Conservation (phyloP, 257 asterid species). For the Nicotiana noctiflora region DNA sequence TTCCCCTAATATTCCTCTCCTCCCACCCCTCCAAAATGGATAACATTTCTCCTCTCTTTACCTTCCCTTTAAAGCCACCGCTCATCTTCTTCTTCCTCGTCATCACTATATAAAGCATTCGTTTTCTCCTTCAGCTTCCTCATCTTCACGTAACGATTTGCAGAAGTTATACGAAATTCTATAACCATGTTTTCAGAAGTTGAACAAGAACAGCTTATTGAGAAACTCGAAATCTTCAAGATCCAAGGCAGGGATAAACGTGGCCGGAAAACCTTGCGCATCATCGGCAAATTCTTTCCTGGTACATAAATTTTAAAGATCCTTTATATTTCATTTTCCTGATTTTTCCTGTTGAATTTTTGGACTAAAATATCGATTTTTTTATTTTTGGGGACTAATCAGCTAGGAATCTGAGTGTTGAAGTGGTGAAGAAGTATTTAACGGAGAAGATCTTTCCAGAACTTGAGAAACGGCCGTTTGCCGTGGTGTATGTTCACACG, state of each 20-base stretch:
- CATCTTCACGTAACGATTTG: not conserved
- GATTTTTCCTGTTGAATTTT: not conserved
- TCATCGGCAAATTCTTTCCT: conserved; percentile 73
- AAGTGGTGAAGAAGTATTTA: conserved; percentile 52
- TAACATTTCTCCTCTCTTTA: not conserved
- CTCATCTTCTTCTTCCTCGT: not conserved
- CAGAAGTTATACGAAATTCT: not conserved
- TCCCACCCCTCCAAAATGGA: not conserved
- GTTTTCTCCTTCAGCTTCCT: not conserved
- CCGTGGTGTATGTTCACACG: conserved; percentile 69
- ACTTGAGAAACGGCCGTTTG: conserved; percentile 46
- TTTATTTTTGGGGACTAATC: not conserved
- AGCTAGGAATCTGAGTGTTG: conserved; percentile 55
- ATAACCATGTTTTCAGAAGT: conserved; percentile 21
- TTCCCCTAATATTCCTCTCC: conserved; percentile 21
- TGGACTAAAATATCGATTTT: not conserved
- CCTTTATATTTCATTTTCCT: too few relatives aligned
- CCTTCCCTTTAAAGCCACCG: not conserved
- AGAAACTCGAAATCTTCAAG: conserved; percentile 50
- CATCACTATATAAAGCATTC: not conserved
- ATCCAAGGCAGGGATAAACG: conserved; percentile 71
- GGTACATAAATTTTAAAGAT: conserved; percentile 29
- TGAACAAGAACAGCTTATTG: conserved; percentile 40
- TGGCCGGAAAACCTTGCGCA: conserved; percentile 58
- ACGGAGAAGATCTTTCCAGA: conserved; percentile 52